Evolutionary conservation across 176 grass and related monocot species (phyloP).

Genomic region (Bromus sterilis): DNA sequence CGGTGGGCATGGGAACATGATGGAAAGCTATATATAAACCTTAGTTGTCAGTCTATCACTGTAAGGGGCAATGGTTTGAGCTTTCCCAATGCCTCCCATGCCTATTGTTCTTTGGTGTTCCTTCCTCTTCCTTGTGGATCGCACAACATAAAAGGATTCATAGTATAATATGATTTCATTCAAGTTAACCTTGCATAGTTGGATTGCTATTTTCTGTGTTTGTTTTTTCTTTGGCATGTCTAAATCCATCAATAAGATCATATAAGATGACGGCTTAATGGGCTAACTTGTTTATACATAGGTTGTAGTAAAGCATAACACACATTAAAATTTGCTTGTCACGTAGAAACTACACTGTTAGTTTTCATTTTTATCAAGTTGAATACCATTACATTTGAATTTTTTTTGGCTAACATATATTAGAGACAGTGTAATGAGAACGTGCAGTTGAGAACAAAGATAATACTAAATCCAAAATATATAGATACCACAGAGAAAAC

Average conservation of each 20-base stretch:
- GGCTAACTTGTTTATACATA: background rate
- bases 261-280: background rate
- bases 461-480: background rate
- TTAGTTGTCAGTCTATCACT: no score
- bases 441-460: background rate
- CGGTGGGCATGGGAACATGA: no score
- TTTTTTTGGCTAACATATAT: background rate
- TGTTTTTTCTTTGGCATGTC: background rate
- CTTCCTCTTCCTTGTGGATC: no score
- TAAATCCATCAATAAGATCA: background rate
- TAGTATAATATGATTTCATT: no score
- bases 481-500: background rate
- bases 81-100: constrained; percentile 25
- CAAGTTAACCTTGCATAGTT: no score
- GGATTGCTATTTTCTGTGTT: no score
- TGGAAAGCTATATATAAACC: no score
- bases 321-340: background rate
- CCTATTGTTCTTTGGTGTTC: background rate
- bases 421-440: background rate
- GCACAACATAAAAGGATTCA: no score
- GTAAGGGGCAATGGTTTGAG: background rate
- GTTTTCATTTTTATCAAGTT: background rate
- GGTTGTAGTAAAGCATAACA: background rate
- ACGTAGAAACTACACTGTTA: background rate
- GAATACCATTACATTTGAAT: background rate